These are phyloP conservation scores for Eremochloa ophiuroides DNA, from an alignment of 176 grass and related monocot genomes.

Conservation along the genomic window DNA sequence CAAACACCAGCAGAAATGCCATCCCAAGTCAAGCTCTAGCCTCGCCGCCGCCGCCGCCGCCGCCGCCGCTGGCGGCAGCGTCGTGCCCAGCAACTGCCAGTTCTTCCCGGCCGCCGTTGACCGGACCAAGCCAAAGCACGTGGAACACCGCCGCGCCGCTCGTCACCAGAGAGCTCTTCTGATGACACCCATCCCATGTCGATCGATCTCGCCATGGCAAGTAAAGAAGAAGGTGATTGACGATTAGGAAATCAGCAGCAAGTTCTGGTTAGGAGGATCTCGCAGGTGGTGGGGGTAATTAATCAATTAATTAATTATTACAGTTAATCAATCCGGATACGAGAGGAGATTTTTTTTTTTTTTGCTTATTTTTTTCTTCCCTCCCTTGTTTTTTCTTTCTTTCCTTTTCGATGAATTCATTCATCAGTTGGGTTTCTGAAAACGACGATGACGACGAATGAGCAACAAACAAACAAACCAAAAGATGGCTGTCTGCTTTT, in stretches of 20 bases:
- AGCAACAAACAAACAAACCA: conserved; percentile 18
- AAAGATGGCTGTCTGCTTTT: conserved; percentile 52
- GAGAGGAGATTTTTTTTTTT: not conserved
- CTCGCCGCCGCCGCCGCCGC: not conserved
- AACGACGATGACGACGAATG: not conserved
- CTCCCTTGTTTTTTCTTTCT: not conserved
- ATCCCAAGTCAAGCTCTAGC: conserved; percentile 8
- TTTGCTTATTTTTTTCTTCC: not conserved
- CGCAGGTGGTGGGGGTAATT: conserved; percentile 25
- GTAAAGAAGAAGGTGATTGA: not conserved
- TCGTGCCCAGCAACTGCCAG: conserved; percentile 53
- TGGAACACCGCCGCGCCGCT: conserved; percentile 43
- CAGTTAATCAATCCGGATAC: not conserved
- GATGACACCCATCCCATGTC: not conserved
- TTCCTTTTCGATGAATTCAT: conserved; percentile 19
- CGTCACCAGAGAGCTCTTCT: conserved; percentile 54
- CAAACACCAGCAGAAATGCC: conserved; percentile 20
- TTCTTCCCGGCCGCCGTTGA: conserved; percentile 43
- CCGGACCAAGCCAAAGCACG: conserved; percentile 28
- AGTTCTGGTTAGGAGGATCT: conserved; percentile 17
- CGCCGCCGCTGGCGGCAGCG: not conserved
- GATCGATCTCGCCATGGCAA: not conserved
- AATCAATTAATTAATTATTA: conserved; percentile 11
- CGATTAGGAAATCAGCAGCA: not conserved
- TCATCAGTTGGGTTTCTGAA: conserved; percentile 29